Conservation (phyloP, 176 grass and related monocot species). For the Echinochloa phyllopogon region DNA sequence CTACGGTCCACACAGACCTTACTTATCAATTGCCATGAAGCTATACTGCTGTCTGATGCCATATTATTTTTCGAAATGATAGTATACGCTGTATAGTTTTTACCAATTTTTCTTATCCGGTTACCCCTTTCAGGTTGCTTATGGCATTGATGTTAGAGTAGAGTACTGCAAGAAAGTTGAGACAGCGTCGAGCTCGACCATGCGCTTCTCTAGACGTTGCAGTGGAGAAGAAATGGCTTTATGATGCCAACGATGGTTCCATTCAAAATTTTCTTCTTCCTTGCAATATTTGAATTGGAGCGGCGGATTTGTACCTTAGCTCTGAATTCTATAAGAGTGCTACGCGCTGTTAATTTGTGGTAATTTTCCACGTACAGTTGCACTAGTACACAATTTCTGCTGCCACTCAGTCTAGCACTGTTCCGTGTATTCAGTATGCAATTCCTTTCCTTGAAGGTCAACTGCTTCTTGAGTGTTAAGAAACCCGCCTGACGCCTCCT, state of each 20-base stretch:
- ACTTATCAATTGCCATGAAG: slow-evolving; percentile 17
- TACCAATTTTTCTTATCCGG: background rate
- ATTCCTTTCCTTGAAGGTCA: background rate
- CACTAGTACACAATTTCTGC: background rate
- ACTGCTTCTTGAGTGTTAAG: background rate
- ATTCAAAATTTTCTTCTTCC: slow-evolving; percentile 1
- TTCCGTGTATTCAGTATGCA: background rate
- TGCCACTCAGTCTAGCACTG: background rate
- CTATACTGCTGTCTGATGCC: slow-evolving; percentile 10
- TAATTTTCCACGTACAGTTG: background rate
- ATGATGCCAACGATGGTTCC: background rate
- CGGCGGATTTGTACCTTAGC: background rate
- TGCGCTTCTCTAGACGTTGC: background rate
- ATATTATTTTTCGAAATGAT: background rate
- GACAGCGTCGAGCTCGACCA: background rate
- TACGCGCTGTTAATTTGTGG: slow-evolving; percentile 2
- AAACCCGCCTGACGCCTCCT: no score
- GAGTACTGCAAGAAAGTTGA: slow-evolving; percentile 23
- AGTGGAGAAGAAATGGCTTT: slow-evolving; percentile 8
- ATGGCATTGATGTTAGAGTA: slow-evolving; percentile 34
- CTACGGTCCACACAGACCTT: slow-evolving; percentile 5
- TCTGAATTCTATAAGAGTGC: background rate
- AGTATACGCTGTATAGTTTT: background rate
- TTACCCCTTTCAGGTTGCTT: slow-evolving; percentile 38
- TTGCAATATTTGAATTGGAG: slow-evolving; percentile 8